Evolutionary conservation across 805 yeast species (phyloP).

Genomic region (Vanderwaltozyma yarrowii): DNA sequence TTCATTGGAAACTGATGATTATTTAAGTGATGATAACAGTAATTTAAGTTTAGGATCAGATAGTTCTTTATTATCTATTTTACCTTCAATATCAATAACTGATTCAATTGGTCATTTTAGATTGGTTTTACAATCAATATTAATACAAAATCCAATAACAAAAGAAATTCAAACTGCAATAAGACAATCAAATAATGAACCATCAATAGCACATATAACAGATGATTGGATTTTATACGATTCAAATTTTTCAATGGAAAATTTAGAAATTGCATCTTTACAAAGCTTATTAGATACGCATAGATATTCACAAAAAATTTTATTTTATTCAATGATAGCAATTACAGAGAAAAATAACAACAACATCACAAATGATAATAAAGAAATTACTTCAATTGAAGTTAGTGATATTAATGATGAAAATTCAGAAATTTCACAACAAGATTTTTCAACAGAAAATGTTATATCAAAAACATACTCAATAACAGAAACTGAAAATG

Average conservation of each 20-base stretch:
- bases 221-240: conserved; percentile 37
- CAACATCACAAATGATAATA: no score
- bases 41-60: conserved; percentile 6
- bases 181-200: conserved; percentile 22
- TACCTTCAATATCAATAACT: conserved; percentile 25
- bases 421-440: background rate
- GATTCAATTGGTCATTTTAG: conserved; percentile 25
- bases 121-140: conserved; percentile 25
- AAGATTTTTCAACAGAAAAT: background rate
- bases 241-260: conserved; percentile 28
- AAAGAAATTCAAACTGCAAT: conserved; percentile 26
- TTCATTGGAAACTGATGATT: conserved; percentile 5
- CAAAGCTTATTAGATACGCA: conserved; percentile 10
- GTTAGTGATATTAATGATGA: background rate
- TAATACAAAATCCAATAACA: conserved; percentile 19
- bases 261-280: conserved; percentile 18
- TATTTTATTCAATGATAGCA: conserved; percentile 16
- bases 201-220: conserved; percentile 22
- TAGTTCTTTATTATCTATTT: conserved; percentile 17
- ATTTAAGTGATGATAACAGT: conserved; percentile 2
- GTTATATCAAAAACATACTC: background rate
- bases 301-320: conserved; percentile 7
- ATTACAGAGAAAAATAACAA: background rate
- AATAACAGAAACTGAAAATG: background rate
- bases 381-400: background rate